Evolutionary conservation across 2,329 filamentous ascomycete genomes (phyloP), one percentile per base, ranked within the genome.

Genomic region (Arthroderma uncinatum): DNA sequence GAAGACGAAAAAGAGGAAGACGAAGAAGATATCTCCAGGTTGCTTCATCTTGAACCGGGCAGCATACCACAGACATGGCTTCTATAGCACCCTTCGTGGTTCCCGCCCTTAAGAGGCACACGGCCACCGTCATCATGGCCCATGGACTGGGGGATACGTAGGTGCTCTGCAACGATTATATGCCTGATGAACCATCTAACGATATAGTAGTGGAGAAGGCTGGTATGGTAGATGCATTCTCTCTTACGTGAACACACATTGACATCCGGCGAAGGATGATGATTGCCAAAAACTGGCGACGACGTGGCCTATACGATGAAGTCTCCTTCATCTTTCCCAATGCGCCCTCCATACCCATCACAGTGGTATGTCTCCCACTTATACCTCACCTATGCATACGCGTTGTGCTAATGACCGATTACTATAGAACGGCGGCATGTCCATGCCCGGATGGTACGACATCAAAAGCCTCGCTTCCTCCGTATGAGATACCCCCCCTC

Each of bases 321-420:
- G 88, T 95, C 70, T 87, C 92, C 68, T 97, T 97, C 72, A 82
- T 98, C 67, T 85, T 98, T 71, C 93, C 93, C 14, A 88, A 95
- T 74, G 93, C 93, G 28, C 90, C 92, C 4, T 74, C 73, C 37
- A 93, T 95, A 56, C 89, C 90, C 33, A 89, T 96, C 68, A 91
- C 89, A n/a, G 77, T 84, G 65, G 86, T 89, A 73, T 66, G 80
- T 25, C 28, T 8, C 16, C 23, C 47, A 28, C 33, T 6, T 16
- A 37, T 40, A 7, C 25, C 23, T 42, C 21, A 19, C 37, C 25
- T 33, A 25, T 19, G 16, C 25, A 1, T 37, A 10, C 16, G 10
- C 28, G 10, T 19, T 12, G 48, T 34, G 16, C 30, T 55, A 53
- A 58, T 19, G 61, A 48, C 59, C 25, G 16, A 25, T 16, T 37